Base-by-base conservation (phyloP, 2,329 filamentous ascomycete species). In the Fusarium irregulare region DNA sequence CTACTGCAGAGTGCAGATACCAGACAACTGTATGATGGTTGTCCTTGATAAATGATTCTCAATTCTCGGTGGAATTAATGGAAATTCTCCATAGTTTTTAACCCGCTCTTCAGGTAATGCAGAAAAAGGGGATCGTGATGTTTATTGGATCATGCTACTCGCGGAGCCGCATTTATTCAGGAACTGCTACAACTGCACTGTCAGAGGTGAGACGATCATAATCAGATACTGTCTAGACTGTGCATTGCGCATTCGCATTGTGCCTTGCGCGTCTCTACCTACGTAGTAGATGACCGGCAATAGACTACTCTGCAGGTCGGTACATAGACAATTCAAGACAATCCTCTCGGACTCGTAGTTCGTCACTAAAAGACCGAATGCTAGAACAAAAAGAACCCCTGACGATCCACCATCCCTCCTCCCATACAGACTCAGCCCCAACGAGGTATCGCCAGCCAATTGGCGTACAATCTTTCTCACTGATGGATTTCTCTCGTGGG, bases 41-140 rank as follows among this genome's bases (percentile, higher is more conserved):
- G 47, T 14, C 23, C 18, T 51, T 27, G 23, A 20, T 51, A 16
- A 34, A 50, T 25, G 20, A 51, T 25, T 40, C 42, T 53, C 40
- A 42, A 40, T 44, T 50, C 60, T 63, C 64, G 56, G 61, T 50
- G 56, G 65, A 68, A 54, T 68, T 68, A 40, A 60, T 62, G 32
- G 32, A 32, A 18, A 41, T 21, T 20, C 56, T 62, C 67, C 66
- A 64, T 66, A 54, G 48, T 50, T 55, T 55, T 37, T 23, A 60
- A 56, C 56, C 57, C 63, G 64, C 64, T 67, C 57, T 66, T 58
- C 63, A 53, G 51, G 47, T 47, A 64, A 67, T 67, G 64, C 49
- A 56, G 50, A 45, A 57, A 57, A 63, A 37, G 58, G 64, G 63
- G 64, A 68, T 67, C 45, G 48, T 58, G 48, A 40, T 27, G 18